Evolutionary conservation across 306 rosid genomes (phyloP), one percentile per base, ranked within the genome.

Genomic region (Acacia confusa): DNA sequence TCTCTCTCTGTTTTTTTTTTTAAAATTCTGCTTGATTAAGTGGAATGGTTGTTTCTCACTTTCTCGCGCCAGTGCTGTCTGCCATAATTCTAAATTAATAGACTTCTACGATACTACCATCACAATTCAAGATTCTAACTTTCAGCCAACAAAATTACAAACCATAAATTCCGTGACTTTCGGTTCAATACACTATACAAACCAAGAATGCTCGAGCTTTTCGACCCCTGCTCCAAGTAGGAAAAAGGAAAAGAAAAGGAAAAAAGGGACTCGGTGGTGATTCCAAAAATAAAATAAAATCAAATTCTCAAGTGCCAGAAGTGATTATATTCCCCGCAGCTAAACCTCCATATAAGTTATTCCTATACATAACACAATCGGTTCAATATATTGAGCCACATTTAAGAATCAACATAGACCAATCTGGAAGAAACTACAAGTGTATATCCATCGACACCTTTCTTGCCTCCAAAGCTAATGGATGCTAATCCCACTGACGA

Each of bases 301-400:
- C 15, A 61, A 27, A 76, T 76, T 76, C 80, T 55, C 27, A 63
- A 24, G 75, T 48, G 67, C 67, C 66, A 67, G 40, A 40, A n/a
- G 69, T 34, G 38, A 36, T 68, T 74, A 69, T 74, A 79, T 80
- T 69, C 81, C 70, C 70, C 41, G 67, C 22, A 69, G 69, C 36
- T 74, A 66, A 81, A 86, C 87, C 70, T 34, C 70, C 55, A 61
- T 50, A 4, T 3, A 86, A 86, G 87, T 74, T 77, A 78, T 81
- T 78, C 87, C 69, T 65, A 61, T 52, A 76, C 44, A 72, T 55
- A 57, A 9, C 64, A 80, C 65, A 79, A 68, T 22, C 71, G 16
- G 47, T 28, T 77, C 47, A 52, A 77, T 73, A 65, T 71, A 57
- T 75, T 79, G 74, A 82, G 66, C 63, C 80, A 14, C 71, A 68